Base-by-base conservation (phyloP, 164 flowering plant species). In the Echeveria elegans region DNA sequence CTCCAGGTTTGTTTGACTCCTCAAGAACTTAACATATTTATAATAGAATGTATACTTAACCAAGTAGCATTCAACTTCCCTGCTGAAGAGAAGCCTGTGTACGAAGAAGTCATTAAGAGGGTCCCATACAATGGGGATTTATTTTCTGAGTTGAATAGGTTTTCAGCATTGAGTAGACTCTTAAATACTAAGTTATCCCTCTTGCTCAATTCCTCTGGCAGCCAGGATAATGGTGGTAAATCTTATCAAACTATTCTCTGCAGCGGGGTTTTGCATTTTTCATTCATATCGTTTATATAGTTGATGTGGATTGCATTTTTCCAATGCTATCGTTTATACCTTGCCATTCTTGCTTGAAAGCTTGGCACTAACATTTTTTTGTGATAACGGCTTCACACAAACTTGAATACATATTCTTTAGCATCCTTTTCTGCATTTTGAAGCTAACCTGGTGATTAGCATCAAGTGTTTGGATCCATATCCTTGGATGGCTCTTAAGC, bases 241-340 rank as follows among this genome's bases (percentile, higher is more conserved):
- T 66, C 76, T n/a, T 72, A 72, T 52, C 83, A 82, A 74, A 92
- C 92, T 26, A 88, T 95, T 70, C 83, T 95, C 24, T 88, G 77
- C 74, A 83, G 92, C 80, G 96, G 86, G 58, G 87, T 95, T 79
- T 83, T 95, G 78, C 77, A 85, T 95, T 43, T 84, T 89, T 43
- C 63, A 81, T 88, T 70, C 92, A 82, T 59, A 79, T 88, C 19
- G 70, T 95, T 26, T 89, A 87, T n/a, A n/a, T n/a, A 71, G 79
- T 91, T 29, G 99, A 95, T 71, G 83, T 81, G 61, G 99, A 95
- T 70, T 75, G 97, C 66, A 82, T 95, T 77, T 91, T 92, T 78
- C 84, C 88, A 29, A 81, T 95, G 92, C 92, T 95, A 66, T 78
- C 85, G 30, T 82, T 80, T n/a, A n/a, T n/a, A n/a, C n/a, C n/a